Conservation (phyloP, 2,329 filamentous ascomycete genomes). For the Phaeosphaeriaceae sp. region DNA sequence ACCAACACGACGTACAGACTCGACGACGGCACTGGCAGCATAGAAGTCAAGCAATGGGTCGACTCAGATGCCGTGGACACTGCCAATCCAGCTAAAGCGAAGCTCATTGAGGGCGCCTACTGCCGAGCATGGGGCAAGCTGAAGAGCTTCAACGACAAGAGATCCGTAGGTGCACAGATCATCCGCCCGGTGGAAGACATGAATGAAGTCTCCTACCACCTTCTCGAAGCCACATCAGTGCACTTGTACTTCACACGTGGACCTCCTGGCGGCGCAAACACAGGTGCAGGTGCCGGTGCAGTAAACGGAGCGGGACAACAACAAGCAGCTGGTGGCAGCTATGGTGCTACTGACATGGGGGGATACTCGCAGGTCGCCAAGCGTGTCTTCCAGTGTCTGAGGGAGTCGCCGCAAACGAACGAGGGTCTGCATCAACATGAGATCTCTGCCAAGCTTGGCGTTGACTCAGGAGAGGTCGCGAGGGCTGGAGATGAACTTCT, state of each 20-base stretch:
- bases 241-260: conserved; percentile 85
- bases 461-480: conserved; percentile 74
- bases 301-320: conserved; percentile 34
- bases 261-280: conserved; percentile 58
- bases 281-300: conserved; percentile 45
- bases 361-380: conserved; percentile 63
- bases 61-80: conserved; percentile 64
- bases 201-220: conserved; percentile 92
- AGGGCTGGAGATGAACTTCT: conserved; percentile 84
- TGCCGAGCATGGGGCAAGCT: conserved; percentile 86
- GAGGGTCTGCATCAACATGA: conserved; percentile 85
- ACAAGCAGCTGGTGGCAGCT: conserved; percentile 32
- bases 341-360: conserved; percentile 43
- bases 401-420: conserved; percentile 71
- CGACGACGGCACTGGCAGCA: conserved; percentile 91
- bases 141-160: conserved; percentile 83
- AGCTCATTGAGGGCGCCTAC: conserved; percentile 76
- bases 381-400: conserved; percentile 75
- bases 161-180: conserved; percentile 79
- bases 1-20: conserved; percentile 93
- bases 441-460: conserved; percentile 70
- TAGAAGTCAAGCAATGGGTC: conserved; percentile 91
- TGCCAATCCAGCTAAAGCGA: conserved; percentile 55
- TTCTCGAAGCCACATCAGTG: conserved; percentile 87
- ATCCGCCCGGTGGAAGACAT: conserved; percentile 81